Conservation (phyloP, 2,329 filamentous ascomycete species). For the Tolypocladium ophioglossoides region DNA sequence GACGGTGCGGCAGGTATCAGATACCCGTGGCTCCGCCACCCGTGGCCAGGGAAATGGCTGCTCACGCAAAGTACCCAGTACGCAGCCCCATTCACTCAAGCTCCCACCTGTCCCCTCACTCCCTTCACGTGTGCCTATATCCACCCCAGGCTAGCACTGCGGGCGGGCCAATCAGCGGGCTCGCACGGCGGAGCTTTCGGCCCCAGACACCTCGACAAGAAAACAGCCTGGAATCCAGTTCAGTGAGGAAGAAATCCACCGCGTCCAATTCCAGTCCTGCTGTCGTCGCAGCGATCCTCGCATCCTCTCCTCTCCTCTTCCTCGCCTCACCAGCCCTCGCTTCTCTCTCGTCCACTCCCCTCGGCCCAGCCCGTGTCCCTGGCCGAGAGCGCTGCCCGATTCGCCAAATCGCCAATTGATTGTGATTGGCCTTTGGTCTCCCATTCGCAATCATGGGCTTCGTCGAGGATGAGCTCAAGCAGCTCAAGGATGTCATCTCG, state of each 20-base stretch:
- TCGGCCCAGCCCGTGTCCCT: neutral
- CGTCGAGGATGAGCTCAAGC: constrained; percentile 74
- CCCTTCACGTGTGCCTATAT: too few species aligned
- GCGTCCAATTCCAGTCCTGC: neutral
- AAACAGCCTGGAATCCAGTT: neutral
- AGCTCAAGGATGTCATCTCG: constrained; percentile 74
- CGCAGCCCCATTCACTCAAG: too few species aligned
- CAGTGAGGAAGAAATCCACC: neutral
- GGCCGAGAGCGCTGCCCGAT: neutral
- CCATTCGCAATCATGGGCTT: constrained; percentile 62
- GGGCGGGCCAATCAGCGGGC: neutral
- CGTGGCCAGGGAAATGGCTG: neutral
- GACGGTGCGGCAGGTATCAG: neutral
- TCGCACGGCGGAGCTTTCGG: neutral
- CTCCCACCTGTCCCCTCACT: too few species aligned
- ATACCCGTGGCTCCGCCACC: neutral
- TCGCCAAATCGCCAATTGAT: neutral
- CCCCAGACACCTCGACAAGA: neutral
- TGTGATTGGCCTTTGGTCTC: neutral
- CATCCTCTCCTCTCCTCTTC: constrained; percentile 3
- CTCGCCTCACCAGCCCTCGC: neutral
- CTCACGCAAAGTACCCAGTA: neutral
- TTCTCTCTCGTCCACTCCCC: neutral
- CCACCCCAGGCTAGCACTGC: neutral
- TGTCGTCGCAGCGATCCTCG: neutral